A percentile compares a stretch with the other conserved stretches of the same genome.
phyloP scores from a whole-genome alignment of 768 basidiomycete genomes.

The Tylopilus sp. region DNA sequence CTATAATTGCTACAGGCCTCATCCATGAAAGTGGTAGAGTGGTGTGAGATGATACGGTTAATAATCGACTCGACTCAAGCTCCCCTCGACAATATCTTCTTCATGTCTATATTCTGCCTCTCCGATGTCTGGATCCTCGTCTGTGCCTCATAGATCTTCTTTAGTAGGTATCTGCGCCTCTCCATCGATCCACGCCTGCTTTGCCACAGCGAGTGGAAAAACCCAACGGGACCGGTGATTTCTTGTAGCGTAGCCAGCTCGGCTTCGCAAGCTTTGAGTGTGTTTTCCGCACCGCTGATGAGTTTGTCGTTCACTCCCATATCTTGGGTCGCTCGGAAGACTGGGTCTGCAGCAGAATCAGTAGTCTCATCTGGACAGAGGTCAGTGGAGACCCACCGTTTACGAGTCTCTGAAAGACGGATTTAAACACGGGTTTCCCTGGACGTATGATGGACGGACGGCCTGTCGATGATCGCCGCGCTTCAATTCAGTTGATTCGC shows the following conservation, averaged over 20 bases:
- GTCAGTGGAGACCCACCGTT: slow-evolving; percentile 47
- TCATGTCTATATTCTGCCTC: slow-evolving; percentile 64
- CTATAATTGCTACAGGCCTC: not conserved
- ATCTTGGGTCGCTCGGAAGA: slow-evolving; percentile 80
- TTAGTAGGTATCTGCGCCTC: slow-evolving; percentile 64
- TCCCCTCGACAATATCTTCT: slow-evolving; percentile 49
- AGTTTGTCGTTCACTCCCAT: slow-evolving; percentile 74
- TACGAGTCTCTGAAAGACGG: slow-evolving; percentile 79
- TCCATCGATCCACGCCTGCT: slow-evolving; percentile 48
- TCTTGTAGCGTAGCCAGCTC: slow-evolving; percentile 69
- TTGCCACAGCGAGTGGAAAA: slow-evolving; percentile 40
- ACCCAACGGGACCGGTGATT: slow-evolving; percentile 50
- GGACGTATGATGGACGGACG: slow-evolving; percentile 82
- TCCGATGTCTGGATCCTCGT: slow-evolving; percentile 69
- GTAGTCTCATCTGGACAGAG: not conserved
- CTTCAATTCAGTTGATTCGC: not conserved
- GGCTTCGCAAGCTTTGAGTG: slow-evolving; percentile 67
- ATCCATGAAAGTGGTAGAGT: not conserved
- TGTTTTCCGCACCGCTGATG: slow-evolving; percentile 55
- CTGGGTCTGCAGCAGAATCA: slow-evolving; percentile 47
- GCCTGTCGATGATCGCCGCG: slow-evolving; percentile 48
- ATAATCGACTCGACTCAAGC: slow-evolving; percentile 15
- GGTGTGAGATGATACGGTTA: not conserved
- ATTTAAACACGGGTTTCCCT: slow-evolving; percentile 86
- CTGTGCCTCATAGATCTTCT: slow-evolving; percentile 71